A percentile compares a stretch with the other conserved stretches of the same genome.
Evolutionary conservation across 768 basidiomycete species (phyloP).

Genomic region (Calocybe indica): DNA sequence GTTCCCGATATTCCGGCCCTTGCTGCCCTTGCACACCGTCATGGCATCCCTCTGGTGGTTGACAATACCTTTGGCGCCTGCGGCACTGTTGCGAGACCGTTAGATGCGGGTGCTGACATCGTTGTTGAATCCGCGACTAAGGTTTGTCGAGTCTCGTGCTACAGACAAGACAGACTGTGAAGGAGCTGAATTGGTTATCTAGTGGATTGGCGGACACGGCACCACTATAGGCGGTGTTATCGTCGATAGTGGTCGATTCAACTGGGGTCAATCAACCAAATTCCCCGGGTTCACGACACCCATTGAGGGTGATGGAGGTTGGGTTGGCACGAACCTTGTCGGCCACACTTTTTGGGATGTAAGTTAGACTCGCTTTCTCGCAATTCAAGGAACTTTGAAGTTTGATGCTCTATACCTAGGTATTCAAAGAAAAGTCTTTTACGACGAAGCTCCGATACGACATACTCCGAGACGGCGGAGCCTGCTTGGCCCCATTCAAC

Average conservation of each 20-base stretch:
- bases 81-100: slow-evolving; percentile 32
- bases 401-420: background rate
- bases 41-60: slow-evolving; percentile 57
- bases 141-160: background rate
- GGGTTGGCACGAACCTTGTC: slow-evolving; percentile 7
- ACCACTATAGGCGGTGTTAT: slow-evolving; percentile 62
- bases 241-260: slow-evolving; percentile 55
- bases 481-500: slow-evolving; percentile 47
- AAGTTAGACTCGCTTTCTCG: background rate
- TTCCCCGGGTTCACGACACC: slow-evolving; percentile 25
- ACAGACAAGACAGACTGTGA: slow-evolving; percentile 28
- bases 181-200: slow-evolving; percentile 38
- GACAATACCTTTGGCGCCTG: slow-evolving; percentile 61
- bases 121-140: slow-evolving; percentile 24
- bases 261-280: slow-evolving; percentile 45
- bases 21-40: slow-evolving; percentile 57
- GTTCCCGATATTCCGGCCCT: slow-evolving; percentile 51
- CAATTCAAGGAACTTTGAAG: too few species aligned
- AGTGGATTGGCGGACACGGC: slow-evolving; percentile 69
- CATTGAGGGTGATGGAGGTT: slow-evolving; percentile 5
- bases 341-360: slow-evolving; percentile 12
- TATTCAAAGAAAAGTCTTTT: slow-evolving; percentile 13
- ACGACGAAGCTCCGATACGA: slow-evolving; percentile 33
- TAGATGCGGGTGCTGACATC: slow-evolving; percentile 22
- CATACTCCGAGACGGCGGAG: slow-evolving; percentile 50